These are phyloP conservation scores for Phytophthora cactorum DNA, from an alignment of 352 stramenopile species.

Conservation along the genomic window DNA sequence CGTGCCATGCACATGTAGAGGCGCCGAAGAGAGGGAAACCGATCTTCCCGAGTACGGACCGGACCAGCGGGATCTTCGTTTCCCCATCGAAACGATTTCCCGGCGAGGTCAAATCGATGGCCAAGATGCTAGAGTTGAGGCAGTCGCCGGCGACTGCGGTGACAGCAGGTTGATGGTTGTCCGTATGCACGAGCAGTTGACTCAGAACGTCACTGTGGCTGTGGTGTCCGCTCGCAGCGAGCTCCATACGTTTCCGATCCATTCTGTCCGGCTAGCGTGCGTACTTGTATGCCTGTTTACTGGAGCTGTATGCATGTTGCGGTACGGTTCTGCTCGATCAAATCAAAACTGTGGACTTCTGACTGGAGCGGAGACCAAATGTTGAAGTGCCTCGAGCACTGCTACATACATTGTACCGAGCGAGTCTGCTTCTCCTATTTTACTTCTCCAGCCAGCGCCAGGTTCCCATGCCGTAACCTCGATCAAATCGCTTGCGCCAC, in stretches of 20 bases:
- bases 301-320: too few relatives aligned
- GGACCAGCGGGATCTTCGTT: conserved; percentile 22
- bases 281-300: too few relatives aligned
- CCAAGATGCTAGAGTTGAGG: conserved; percentile 7
- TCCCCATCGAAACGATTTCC: conserved; percentile 26
- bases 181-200: conserved; percentile 26
- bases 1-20: conserved; percentile 27
- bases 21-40: conserved; percentile 3
- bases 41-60: not conserved
- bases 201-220: not conserved
- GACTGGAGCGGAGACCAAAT: not conserved
- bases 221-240: too few relatives aligned
- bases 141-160: conserved; percentile 10
- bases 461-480: not conserved
- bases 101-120: conserved; percentile 11
- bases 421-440: too few relatives aligned
- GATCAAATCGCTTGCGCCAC: conserved; percentile 29
- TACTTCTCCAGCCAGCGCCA: too few relatives aligned
- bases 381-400: not conserved
- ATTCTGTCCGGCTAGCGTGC: too few relatives aligned
- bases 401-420: too few relatives aligned
- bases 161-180: conserved; percentile 27
- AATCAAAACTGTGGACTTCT: too few relatives aligned
- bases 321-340: too few relatives aligned
- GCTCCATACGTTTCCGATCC: too few relatives aligned